Evolutionary conservation across 352 stramenopile species (phyloP).

Genomic region (Globisporangium irregulare): DNA sequence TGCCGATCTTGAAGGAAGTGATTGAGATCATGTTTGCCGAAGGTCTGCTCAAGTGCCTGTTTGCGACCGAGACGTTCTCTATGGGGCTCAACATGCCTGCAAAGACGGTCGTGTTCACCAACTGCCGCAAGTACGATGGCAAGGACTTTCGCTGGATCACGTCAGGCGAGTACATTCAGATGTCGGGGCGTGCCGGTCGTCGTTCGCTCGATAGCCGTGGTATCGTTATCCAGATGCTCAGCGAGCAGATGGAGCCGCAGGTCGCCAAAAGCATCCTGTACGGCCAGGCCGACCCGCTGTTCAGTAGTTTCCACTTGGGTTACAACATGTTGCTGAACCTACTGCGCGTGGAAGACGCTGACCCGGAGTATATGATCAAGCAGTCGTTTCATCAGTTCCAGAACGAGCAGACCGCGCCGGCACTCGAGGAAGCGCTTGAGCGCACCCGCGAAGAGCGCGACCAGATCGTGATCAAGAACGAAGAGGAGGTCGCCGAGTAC

Average conservation of each 20-base stretch:
- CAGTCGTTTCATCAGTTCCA: conserved; percentile 97
- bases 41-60: conserved; percentile 98
- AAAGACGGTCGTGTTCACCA: conserved; percentile 99
- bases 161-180: conserved; percentile 94
- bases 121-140: conserved; percentile 95
- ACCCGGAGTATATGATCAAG: conserved; percentile 98
- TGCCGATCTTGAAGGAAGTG: conserved; percentile 99
- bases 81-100: conserved; percentile 99
- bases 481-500: conserved; percentile 86
- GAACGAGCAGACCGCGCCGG: conserved; percentile 78
- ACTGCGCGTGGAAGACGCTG: conserved; percentile 96
- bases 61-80: conserved; percentile 97
- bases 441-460: conserved; percentile 79
- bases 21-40: conserved; percentile 91
- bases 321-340: conserved; percentile 99
- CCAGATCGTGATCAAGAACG: conserved; percentile 89
- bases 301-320: conserved; percentile 94
- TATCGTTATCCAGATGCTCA: conserved; percentile 99
- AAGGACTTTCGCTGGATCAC: conserved; percentile 96
- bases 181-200: conserved; percentile 96
- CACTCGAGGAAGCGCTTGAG: conserved; percentile 75
- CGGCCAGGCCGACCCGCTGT: conserved; percentile 62
- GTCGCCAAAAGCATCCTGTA: conserved; percentile 95
- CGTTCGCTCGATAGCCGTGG: conserved; percentile 96
- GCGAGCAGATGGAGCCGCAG: conserved; percentile 98